Conservation (phyloP, 495 filamentous ascomycete species). For the Trichoderma erinaceum region DNA sequence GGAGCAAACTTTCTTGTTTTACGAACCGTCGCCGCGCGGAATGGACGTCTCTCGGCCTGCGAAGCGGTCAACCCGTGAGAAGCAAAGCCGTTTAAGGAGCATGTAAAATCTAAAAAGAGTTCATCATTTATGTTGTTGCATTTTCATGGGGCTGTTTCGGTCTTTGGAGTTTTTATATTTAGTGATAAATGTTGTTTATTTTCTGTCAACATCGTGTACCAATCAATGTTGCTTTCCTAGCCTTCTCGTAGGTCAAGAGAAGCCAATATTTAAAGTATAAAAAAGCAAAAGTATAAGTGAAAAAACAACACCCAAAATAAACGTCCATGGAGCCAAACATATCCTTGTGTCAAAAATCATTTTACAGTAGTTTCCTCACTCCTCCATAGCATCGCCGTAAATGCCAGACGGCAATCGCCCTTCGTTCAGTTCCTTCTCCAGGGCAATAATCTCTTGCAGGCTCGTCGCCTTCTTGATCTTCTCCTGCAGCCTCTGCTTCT, state of each 20-base stretch:
- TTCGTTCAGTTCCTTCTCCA: constrained; percentile 84
- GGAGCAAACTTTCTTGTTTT: background rate
- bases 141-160: background rate
- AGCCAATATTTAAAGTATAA: background rate
- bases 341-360: background rate
- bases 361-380: constrained; percentile 26
- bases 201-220: background rate
- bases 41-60: background rate
- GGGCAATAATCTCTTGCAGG: constrained; percentile 70
- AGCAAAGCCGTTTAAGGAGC: no score
- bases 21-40: background rate
- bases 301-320: background rate
- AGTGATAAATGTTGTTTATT: background rate
- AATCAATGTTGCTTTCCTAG: background rate
- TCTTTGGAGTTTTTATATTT: background rate
- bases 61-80: background rate
- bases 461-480: constrained; percentile 80
- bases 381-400: constrained; percentile 50
- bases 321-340: constrained; percentile 8
- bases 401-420: constrained; percentile 71
- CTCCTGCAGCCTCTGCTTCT: constrained; percentile 39
- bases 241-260: background rate
- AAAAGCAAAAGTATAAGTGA: background rate
- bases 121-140: background rate
- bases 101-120: background rate